Base-by-base conservation (phyloP, 306 rosid genomes). In the Sesbania bispinosa region DNA sequence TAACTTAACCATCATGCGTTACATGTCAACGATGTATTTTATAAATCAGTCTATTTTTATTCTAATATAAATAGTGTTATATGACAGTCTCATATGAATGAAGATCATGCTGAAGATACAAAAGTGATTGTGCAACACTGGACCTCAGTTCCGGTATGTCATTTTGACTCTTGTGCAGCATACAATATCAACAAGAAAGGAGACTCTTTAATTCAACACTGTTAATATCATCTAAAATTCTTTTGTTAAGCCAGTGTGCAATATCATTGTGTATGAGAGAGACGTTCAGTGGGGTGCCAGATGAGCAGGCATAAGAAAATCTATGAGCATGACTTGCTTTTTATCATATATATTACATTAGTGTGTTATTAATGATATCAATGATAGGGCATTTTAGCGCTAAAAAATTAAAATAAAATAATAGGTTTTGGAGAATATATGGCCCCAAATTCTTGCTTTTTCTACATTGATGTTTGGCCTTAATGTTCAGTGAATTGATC, bases 91-190 rank as follows among this genome's bases (percentile, higher is more conserved):
- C 98, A 94, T 79, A 91, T 94, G 98, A 94, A 94, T 83, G 86
- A 80, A 83, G 98, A 94, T 83, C 98, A 94, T 71, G 84, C 84
- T 73, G 97, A 89, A 52, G 98, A 94, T 83, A 94, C 97, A 65
- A 94, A 86, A 77, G 86, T 55, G 74, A 94, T 94, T 41, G 98
- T 94, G 76, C 87, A 84, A 81, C 90, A 90, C 50, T 88, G 97
- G 79, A 86, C 92, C 14, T 86, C 94, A 7, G 77, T 94, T 83
- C 97, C 85, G 83, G 98, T 94, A 90, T 47, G 69, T 54, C 67
- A 47, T 54, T 38, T 35, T 23, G 19, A 18, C n/a, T n/a, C n/a
- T n/a, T n/a, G n/a, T n/a, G n/a, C n/a, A n/a, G n/a, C n/a, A n/a
- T n/a, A n/a, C n/a, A n/a, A n/a, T n/a, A n/a, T n/a, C n/a, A n/a